Percentiles rank a stretch among this genome's conserved stretches.
phyloP scores from a whole-genome alignment of 2,329 filamentous ascomycete species.

The Mycosphaerelloides madeirae region DNA sequence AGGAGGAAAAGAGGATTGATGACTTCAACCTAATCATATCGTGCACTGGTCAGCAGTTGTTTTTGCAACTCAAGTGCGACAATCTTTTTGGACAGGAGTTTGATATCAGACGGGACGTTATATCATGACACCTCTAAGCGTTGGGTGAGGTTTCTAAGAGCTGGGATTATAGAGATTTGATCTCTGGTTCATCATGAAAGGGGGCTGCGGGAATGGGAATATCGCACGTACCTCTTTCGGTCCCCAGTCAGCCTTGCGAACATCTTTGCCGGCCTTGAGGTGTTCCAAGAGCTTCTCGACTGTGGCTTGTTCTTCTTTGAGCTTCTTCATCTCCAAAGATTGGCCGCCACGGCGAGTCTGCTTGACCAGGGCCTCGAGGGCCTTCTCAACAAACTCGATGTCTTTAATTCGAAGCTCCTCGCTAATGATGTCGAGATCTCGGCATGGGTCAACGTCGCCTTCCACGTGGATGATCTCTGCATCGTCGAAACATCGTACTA shows the following conservation, averaged over 20 bases:
- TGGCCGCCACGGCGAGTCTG: constrained; percentile 92
- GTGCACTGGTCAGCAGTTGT: background rate
- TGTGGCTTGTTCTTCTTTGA: constrained; percentile 87
- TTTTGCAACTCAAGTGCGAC: background rate
- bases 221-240: constrained; percentile 82
- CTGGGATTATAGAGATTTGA: constrained; percentile 97
- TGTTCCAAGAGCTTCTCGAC: constrained; percentile 83
- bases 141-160: constrained; percentile 90
- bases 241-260: constrained; percentile 82
- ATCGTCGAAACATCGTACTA: constrained; percentile 66
- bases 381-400: constrained; percentile 97
- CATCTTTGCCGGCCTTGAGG: constrained; percentile 84
- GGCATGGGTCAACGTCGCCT: constrained; percentile 91
- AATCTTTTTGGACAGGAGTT: constrained; percentile 2
- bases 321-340: constrained; percentile 95
- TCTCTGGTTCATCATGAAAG: constrained; percentile 98
- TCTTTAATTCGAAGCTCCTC: constrained; percentile 97
- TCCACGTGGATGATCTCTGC: constrained; percentile 99
- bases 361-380: constrained; percentile 85
- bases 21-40: constrained; percentile 70
- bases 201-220: constrained; percentile 24
- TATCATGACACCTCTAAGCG: constrained; percentile 85
- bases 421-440: constrained; percentile 93
- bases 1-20: constrained; percentile 96
- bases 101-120: constrained; percentile 53